Evolutionary conservation across 306 rosid genomes (phyloP), one percentile per base, ranked within the genome.

Genomic region (Vigna hirtella): DNA sequence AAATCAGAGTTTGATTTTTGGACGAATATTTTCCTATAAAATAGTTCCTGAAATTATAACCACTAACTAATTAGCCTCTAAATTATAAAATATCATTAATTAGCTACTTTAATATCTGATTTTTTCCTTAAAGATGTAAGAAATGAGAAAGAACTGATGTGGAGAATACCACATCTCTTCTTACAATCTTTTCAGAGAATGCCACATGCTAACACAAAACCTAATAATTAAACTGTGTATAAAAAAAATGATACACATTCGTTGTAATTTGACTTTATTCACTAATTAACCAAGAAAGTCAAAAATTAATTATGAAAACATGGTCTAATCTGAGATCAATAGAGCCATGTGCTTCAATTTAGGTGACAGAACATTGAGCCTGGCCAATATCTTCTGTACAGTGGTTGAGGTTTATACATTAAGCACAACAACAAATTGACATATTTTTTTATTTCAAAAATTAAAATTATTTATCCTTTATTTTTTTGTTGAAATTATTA

Each of bases 311-410:
- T 1, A 28, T 9, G 12, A 61, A 61, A 36, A 62, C 12, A 14
- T 32, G 7, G 14, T 32, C 14, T 32, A 30, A 6, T 14, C 20
- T 30, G 14, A 30, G 12, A 11, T 30, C 12, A 61, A 2, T 15
- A 30, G 9, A 61, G 67, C 40, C 67, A 61, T 61, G 67, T 30
- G 67, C 67, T 61, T 16, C 68, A 62, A 15, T 16, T 32, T 62
- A 62, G 47, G 68, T 62, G 47, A 62, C 68, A 62, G 45, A 43
- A 62, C 47, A 32, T 32, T 62, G 24, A 62, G 68, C 20, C 67
- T 62, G 67, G 67, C 45, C 45, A 32, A 1, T 7, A 62, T 62
- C 6, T 14, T 62, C 34, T 62, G 1, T 16, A 7, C 18, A 62
- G n/a, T 12, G 36, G 24, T 34, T 62, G 7, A 16, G 45, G 47